Evolutionary conservation across 306 rosid genomes (phyloP).

Genomic region (Quercus suber): DNA sequence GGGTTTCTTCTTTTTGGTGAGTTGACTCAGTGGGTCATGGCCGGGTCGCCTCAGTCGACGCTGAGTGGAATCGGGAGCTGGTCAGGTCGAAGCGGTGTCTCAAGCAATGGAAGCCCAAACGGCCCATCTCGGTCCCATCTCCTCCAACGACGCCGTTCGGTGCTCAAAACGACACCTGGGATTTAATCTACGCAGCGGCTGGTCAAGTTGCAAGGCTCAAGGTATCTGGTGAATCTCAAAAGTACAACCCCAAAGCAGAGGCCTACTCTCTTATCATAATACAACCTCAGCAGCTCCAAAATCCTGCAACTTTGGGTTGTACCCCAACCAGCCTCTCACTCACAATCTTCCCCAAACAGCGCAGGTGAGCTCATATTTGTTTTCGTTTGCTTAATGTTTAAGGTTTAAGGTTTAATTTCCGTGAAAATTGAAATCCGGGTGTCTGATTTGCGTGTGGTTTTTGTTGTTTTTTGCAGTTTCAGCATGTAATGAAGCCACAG

Average conservation of each 20-base stretch:
- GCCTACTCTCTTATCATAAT: constrained; percentile 24
- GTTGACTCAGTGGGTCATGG: constrained; percentile 25
- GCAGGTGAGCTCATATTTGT: constrained; percentile 21
- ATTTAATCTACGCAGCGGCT: constrained; percentile 65
- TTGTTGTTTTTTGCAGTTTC: constrained; percentile 20
- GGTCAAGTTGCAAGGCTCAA: constrained; percentile 77
- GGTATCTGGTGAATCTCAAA: constrained; percentile 27
- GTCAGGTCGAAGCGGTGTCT: constrained; percentile 42
- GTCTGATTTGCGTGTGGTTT: neutral
- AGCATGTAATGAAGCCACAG: constrained; percentile 33
- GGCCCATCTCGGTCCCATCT: constrained; percentile 59
- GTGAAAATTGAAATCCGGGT: neutral
- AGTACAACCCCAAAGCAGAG: constrained; percentile 24
- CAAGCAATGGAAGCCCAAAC: constrained; percentile 68
- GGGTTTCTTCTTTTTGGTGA: neutral
- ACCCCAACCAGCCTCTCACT: constrained; percentile 24
- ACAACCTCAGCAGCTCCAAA: neutral
- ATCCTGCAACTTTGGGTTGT: constrained; percentile 11
- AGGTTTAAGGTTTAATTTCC: neutral
- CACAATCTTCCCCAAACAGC: constrained; percentile 27
- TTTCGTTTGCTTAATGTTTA: neutral
- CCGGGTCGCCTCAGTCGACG: constrained; percentile 78
- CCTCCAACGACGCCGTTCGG: constrained; percentile 65
- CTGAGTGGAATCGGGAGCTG: constrained; percentile 69
- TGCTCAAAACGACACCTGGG: constrained; percentile 54